phyloP scores from a whole-genome alignment of 192 early-diverging fungal species.

The Podila minutissima region DNA sequence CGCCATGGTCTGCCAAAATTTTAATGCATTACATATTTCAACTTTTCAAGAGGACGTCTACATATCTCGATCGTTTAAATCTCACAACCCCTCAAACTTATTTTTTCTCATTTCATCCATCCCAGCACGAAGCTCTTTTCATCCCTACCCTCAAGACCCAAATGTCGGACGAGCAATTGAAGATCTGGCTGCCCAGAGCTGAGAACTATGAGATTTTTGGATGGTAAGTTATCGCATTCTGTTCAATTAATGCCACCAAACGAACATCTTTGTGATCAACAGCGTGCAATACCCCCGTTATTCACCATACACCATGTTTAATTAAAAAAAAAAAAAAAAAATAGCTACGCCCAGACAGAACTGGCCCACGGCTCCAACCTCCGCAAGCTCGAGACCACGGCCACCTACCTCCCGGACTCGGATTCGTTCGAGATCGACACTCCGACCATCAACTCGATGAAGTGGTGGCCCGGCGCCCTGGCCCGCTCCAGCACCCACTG shows the following conservation, averaged over 20 bases:
- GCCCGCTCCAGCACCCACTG: constrained; percentile 81
- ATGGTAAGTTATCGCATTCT: constrained; percentile 50
- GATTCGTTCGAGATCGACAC: constrained; percentile 86
- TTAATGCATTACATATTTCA: not conserved
- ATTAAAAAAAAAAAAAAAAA: too few relatives aligned
- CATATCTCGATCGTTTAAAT: not conserved
- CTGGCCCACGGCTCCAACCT: constrained; percentile 81
- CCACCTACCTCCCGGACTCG: constrained; percentile 77
- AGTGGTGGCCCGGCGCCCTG: constrained; percentile 93
- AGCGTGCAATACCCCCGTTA: not conserved
- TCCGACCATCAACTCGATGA: constrained; percentile 76
- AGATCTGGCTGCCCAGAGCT: constrained; percentile 50
- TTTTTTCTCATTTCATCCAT: not conserved
- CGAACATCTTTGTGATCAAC: not conserved
- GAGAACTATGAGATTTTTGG: constrained; percentile 73
- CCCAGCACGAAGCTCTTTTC: constrained; percentile 52
- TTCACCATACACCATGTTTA: not conserved
- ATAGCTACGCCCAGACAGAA: constrained; percentile 67
- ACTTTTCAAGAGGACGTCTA: not conserved
- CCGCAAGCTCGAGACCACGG: constrained; percentile 86
- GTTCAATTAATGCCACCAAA: not conserved
- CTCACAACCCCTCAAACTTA: not conserved
- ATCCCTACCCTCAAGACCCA: constrained; percentile 50
- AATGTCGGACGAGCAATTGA: constrained; percentile 52
- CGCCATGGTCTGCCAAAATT: not conserved